Conservation (phyloP, 495 filamentous ascomycete genomes). For the Neurospora pannonica region DNA sequence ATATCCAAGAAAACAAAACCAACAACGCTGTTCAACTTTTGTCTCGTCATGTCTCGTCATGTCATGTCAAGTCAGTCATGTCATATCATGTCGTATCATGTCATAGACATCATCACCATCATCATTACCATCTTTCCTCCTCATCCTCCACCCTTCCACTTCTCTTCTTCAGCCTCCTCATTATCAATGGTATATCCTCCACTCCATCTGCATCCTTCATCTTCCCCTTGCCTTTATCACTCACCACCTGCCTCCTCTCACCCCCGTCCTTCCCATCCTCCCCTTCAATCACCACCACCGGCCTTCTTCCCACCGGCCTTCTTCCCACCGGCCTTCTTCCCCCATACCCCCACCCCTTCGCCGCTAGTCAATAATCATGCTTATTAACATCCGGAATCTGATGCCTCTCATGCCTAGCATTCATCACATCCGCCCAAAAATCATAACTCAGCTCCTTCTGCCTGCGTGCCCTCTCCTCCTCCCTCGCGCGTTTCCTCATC, state of each 20-base stretch:
- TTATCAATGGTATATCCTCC: neutral
- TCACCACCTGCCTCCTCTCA: neutral
- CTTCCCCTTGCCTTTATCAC: neutral
- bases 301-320: neutral
- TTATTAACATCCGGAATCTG: conserved; percentile 36
- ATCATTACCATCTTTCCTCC: neutral
- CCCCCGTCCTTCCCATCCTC: neutral
- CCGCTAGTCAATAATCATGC: conserved; percentile 7
- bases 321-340: neutral
- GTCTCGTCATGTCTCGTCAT: neutral
- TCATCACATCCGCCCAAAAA: conserved; percentile 34
- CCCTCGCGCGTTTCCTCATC: conserved; percentile 15
- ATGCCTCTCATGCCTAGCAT: conserved; percentile 22
- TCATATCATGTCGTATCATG: neutral
- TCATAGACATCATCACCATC: neutral
- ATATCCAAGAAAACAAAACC: neutral
- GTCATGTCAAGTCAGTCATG: neutral
- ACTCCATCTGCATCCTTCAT: neutral
- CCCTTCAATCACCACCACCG: neutral
- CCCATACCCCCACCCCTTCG: neutral
- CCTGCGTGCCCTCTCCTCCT: conserved; percentile 6
- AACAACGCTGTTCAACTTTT: neutral
- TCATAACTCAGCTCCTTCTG: conserved; percentile 31
- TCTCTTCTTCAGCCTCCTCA: neutral
- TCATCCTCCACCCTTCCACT: neutral